phyloP scores from a whole-genome alignment of 495 filamentous ascomycete species.

The Penicillium ucsense region DNA sequence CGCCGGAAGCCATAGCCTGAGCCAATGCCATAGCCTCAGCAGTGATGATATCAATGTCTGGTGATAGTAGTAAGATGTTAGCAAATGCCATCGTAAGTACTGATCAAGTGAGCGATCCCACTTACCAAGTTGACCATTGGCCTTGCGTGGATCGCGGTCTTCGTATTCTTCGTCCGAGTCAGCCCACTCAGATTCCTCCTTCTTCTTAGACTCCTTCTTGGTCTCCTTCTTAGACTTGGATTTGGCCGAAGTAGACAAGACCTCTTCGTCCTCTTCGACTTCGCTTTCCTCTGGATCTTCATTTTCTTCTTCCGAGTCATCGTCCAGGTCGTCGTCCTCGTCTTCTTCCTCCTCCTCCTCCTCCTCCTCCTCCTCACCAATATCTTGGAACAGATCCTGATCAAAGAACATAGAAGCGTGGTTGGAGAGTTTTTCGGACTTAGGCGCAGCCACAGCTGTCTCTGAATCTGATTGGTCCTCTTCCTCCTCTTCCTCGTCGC shows the following conservation, averaged over 20 bases:
- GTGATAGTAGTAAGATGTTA: constrained; percentile 20
- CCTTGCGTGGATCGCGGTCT: constrained; percentile 52
- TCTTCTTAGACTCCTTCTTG: constrained; percentile 38
- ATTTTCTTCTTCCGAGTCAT: constrained; percentile 12
- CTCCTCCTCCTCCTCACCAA: constrained; percentile 45
- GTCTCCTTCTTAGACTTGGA: constrained; percentile 17
- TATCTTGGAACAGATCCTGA: constrained; percentile 85
- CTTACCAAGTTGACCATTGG: constrained; percentile 62
- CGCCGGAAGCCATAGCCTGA: constrained; percentile 77
- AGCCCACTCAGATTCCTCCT: constrained; percentile 49
- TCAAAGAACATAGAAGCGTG: constrained; percentile 83
- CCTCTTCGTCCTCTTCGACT: constrained; percentile 11
- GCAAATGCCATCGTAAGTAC: constrained; percentile 3
- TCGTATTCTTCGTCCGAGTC: constrained; percentile 53
- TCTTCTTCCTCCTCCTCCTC: constrained; percentile 33
- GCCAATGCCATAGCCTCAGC: constrained; percentile 99
- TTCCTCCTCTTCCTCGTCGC: constrained; percentile 41
- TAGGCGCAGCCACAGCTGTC: constrained; percentile 41
- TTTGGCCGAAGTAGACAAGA: constrained; percentile 4
- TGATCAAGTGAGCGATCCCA: not conserved
- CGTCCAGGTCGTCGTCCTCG: constrained; percentile 30
- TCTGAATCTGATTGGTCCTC: constrained; percentile 31
- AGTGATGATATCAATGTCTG: constrained; percentile 95
- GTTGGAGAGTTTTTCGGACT: constrained; percentile 56
- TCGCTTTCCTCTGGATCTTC: constrained; percentile 10